Evolutionary conservation across 257 asterid genomes (phyloP), one percentile per base, ranked within the genome.

Genomic region (Marsdenia floribunda): DNA sequence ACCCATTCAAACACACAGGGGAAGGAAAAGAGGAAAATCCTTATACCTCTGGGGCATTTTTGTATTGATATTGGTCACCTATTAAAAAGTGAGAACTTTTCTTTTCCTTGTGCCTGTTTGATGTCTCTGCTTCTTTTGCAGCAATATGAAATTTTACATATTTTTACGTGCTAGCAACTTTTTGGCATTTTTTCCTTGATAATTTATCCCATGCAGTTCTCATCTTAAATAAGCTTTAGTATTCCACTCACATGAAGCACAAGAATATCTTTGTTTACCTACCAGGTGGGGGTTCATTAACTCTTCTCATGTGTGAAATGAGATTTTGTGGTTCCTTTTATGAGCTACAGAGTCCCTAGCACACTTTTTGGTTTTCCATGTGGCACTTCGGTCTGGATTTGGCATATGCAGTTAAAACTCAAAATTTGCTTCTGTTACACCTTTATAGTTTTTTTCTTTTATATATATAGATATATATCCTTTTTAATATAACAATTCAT

Each of bases 381-480:
- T 35, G 15, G 70, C 52, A 42, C 1, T 55, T 76, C 12, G 44
- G 19, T 67, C 29, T n/a, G 12, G 70, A 38, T 4, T 67, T n/a
- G 22, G 57, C 47, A 55, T 16, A 44, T 53, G 18, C 18, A 47
- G 21, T 38, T 38, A 19, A 57, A 69, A 49, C 4, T 19, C 29
- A 57, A 35, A 24, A 33, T 24, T 70, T 57, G 53, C 71, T 53
- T 42, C 44, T 75, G 22, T 35, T 79, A 35, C 12, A 70, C 15
- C 55, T 65, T 44, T 70, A 19, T 16, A 0, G 6, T 40, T 0
- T 3, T 38, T 38, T 38, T 38, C 4, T 38, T 38, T 38, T 38
- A 38, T 38, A 0, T 40, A 29, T 42, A 42, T 42, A 42, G 1
- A 42, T 5, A 42, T 5, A 42, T 42, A 42, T 42, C 7, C 9